Evolutionary conservation across 2,329 filamentous ascomycete genomes (phyloP), one percentile per base, ranked within the genome.

Genomic region (Ophiostoma sp.): DNA sequence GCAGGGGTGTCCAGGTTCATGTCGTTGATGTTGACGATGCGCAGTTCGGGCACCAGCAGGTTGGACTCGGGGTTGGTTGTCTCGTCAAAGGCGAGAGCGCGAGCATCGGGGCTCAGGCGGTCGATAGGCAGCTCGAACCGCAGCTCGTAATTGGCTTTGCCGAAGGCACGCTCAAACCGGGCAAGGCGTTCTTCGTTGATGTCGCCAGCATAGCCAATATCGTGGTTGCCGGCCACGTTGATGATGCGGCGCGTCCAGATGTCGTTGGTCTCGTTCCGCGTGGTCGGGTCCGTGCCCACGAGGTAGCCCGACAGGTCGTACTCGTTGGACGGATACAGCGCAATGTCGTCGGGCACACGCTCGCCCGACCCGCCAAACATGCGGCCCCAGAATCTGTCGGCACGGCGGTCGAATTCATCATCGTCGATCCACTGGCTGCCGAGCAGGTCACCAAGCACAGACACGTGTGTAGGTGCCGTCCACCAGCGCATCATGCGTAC

Each of bases 341-440:
- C 85, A 2, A 86, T 72, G 0, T 87, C 82, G 74, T 88, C 83
- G 7, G 85, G 82, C 23, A 96, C 86, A 60, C 86, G 85, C 76
- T 88, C 82, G 52, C 86, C 86, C 4, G 65, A 44, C 6, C 88
- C 88, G n/a, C 79, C 83, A 78, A 97, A 93, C 1, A 95, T 90
- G 6, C 89, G 84, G 71, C 87, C 83, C 94, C 94, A 97, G 80
- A 90, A 97, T 54, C 94, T 83, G 74, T 81, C 80, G 20, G 88
- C 90, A 54, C 95, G 86, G 72, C 83, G 82, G 72, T 87, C 85
- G 77, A 99, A 99, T 79, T 99, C 95, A 39, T 85, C 86, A 77
- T 97, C 89, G 68, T 86, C 86, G 72, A 99, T 91, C 95, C 95
- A 99, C 79, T 99, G 95, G 76, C 93, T 97, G 11, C 95, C 95